Evolutionary conservation across 23 red algal genomes (phyloP), one percentile per base, ranked within the genome.

Genomic region (Agarophyton chilense): DNA sequence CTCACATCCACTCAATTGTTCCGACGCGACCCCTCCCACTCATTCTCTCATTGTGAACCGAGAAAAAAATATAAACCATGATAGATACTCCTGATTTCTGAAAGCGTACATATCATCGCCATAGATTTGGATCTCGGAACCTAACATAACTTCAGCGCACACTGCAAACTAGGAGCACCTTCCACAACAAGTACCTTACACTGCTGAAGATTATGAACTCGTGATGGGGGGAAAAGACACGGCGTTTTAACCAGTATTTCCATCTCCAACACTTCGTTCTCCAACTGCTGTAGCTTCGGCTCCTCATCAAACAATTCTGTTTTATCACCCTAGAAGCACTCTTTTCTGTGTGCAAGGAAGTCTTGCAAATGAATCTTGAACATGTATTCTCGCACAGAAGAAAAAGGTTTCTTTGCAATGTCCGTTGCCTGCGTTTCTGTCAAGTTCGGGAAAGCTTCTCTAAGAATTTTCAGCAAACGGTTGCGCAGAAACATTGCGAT

Each of bases 311-410:
- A 98, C 60, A 98, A 57, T 34, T 98, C 96, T 0, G 96, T 86
- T 50, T 98, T 98, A 65, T 98, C 96, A 44, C 96, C 92, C 33
- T 44, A 67, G 16, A 81, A 92, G 78, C 95, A 98, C 62, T 98
- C 96, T 73, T 95, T 95, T 11, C 93, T 98, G 46, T 93, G 96
- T 24, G 95, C 90, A 9, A 98, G 93, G 77, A 98, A 98, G 57
- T 98, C 96, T 22, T 93, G 87, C 39, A 98, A 66, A 67, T 98
- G 96, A 51, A 79, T 66, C 84, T 98, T 98, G 86, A 98, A 98
- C 44, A 79, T 89, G 58, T 94, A 92, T 50, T 98, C 96, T 52
- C 95, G 93, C 24, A 78, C 38, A 25, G 49, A 44, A 7, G 81
- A 81, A 10, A 98, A 83, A 83, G 95, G 79, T 26, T 87, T 88